Evolutionary conservation across 2,329 filamentous ascomycete genomes (phyloP), one percentile per base, ranked within the genome.

Genomic region (Alternaria gaisen): DNA sequence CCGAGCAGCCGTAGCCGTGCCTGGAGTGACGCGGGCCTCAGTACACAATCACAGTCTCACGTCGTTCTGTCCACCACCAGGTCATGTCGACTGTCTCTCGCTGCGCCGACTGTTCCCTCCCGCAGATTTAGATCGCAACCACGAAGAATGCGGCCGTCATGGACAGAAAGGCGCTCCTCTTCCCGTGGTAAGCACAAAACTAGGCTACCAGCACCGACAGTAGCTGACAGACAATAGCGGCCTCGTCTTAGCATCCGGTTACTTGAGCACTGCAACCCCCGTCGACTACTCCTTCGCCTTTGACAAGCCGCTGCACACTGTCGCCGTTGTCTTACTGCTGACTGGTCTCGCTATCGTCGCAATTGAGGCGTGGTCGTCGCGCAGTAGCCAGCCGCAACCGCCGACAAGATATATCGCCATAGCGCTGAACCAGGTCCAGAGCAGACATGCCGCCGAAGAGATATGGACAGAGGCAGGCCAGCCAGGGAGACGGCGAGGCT

Each of bases 231-330:
- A 38, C 40, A 11, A 43, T 65, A 79, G 75, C 70, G 77, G 73
- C 68, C 74, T 79, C 60, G 61, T 78, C 58, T 63, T 74, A 69
- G 73, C 72, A 65, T 70, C 71, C 44, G 65, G 63, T 30, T 77
- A 78, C 63, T 66, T 79, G 61, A 69, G 71, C 52, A 72, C 72
- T 48, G 64, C 71, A 28, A 63, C 73, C 26, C 69, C 69, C 63
- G 41, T 69, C 61, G 67, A 73, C 44, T 70, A 74, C 53, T 77
- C 76, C 12, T 77, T 78, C 55, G 75, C 75, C 56, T 62, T 78
- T 54, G 74, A 78, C 63, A 75, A 77, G 58, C 76, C 77, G 43
- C 66, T 79, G 53, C 77, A 78, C 63, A 74, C 75, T 5, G 55
- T 65, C 58, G 71, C 63, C 55, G 52, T 72, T n/a, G 67, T 78